These are phyloP conservation scores for Forsythia viridissima DNA, from an alignment of 257 asterid species.

Conservation along the genomic window DNA sequence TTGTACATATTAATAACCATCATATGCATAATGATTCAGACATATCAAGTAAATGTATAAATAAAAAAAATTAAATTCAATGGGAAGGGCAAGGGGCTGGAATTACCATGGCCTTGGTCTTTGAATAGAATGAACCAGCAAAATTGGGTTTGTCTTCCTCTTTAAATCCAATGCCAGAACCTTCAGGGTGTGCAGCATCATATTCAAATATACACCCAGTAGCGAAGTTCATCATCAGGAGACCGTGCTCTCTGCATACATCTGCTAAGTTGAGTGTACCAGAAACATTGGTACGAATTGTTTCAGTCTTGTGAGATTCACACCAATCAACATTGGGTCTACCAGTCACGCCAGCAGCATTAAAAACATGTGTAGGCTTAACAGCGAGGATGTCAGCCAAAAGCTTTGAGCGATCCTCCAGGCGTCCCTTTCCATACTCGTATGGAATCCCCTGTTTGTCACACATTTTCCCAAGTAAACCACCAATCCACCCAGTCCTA, in stretches of 20 bases:
- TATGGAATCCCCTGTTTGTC: conserved; percentile 56
- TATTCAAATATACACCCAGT: conserved; percentile 71
- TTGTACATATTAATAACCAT: conserved; percentile 3
- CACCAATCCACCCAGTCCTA: conserved; percentile 66
- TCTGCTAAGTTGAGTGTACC: conserved; percentile 63
- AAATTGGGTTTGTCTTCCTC: conserved; percentile 67
- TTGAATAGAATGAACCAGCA: conserved; percentile 59
- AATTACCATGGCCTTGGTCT: conserved; percentile 69
- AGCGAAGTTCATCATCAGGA: conserved; percentile 56
- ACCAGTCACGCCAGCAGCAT: conserved; percentile 72
- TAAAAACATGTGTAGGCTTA: conserved; percentile 64
- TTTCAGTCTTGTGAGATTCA: conserved; percentile 57
- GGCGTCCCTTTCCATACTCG: conserved; percentile 64
- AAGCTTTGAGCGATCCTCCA: conserved; percentile 46
- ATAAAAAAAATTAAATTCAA: background rate
- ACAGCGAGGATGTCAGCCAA: conserved; percentile 45
- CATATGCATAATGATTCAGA: background rate
- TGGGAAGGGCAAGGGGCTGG: background rate
- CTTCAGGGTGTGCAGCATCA: conserved; percentile 55
- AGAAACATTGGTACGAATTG: conserved; percentile 57
- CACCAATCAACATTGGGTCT: conserved; percentile 76
- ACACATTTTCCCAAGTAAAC: conserved; percentile 59
- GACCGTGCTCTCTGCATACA: conserved; percentile 54
- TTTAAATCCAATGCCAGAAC: conserved; percentile 64
- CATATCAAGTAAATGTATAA: background rate